These are phyloP conservation scores for Citrus inodora DNA, from an alignment of 345 rosid genomes.

Conservation along the genomic window DNA sequence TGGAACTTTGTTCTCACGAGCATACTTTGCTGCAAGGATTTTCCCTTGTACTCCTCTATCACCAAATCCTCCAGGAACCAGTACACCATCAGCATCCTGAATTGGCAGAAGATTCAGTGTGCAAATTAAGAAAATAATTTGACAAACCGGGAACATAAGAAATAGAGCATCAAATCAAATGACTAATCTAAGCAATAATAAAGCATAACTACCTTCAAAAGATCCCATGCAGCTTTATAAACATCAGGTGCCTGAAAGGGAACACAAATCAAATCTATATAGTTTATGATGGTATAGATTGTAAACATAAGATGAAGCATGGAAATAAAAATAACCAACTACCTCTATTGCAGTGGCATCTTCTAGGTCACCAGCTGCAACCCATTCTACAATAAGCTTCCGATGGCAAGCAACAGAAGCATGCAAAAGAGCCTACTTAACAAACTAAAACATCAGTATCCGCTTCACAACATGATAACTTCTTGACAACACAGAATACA, in stretches of 20 bases:
- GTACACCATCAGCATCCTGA: constrained; percentile 72
- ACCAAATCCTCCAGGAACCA: constrained; percentile 93
- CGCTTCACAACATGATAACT: neutral
- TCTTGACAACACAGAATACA: neutral
- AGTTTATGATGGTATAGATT: neutral
- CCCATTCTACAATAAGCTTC: constrained; percentile 71
- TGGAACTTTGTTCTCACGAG: constrained; percentile 72
- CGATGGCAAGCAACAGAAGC: constrained; percentile 75
- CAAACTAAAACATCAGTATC: constrained; percentile 12
- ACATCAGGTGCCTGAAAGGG: constrained; percentile 52
- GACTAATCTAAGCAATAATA: neutral
- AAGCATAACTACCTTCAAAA: constrained; percentile 47
- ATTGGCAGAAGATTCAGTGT: constrained; percentile 9
- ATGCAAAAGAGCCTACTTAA: constrained; percentile 71
- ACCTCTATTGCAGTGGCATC: constrained; percentile 53
- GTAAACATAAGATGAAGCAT: neutral
- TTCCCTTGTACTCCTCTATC: constrained; percentile 87
- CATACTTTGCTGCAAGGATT: constrained; percentile 74
- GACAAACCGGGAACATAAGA: neutral
- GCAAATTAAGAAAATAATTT: neutral
- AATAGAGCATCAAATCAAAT: neutral
- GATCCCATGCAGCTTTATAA: constrained; percentile 64
- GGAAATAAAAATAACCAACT: constrained; percentile 13
- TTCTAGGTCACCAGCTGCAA: constrained; percentile 84
- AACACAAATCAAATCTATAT: constrained; percentile 17